Base-by-base conservation (phyloP, 176 grass and related monocot species). In the Avena atlantica region DNA sequence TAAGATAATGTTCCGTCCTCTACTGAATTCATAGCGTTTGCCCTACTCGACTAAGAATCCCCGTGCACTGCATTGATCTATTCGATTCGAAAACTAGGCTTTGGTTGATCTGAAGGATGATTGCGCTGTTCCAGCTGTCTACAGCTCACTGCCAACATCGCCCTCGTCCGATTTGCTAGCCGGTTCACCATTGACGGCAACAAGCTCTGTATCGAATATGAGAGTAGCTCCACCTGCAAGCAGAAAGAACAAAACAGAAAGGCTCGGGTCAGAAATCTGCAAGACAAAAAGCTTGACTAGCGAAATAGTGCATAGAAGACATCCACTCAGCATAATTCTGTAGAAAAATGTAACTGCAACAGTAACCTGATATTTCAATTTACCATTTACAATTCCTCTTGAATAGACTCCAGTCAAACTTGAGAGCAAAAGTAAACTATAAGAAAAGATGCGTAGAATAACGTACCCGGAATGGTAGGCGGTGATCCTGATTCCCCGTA, bases 161-260 rank as follows among this genome's bases (percentile, higher is more conserved):
- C 52, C 52, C 1, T 71, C 79, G 16, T 83, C 85, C 13, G 89
- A 93, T 72, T 81, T 68, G 78, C 78, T 88, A 29, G 83, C 21
- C 53, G 93, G 90, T 24, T 99, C 87, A 12, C 83, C 97, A 81
- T 99, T 99, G 58, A 99, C 89, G 34, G 97, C 80, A 47, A 99
- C 94, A 84, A 99, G 97, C 78, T 99, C 97, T 0, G 97, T 99
- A 12, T 99, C 97, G 36, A 99, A 99, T 52, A 99, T 89, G 29
- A 99, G 94, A 48, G 97, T 99, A n/a, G 97, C 97, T 86, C 97
- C 97, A 82, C 97, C 97, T 99, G 80, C 20, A 65, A 0, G 9
- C 4, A 70, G 23, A 67, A 42, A 77, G 17, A 67, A 31, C 44
- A 75, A 66, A 16, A 78, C 8, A 78, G 63, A 67, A 20, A 74